Evolutionary conservation across 106 monocot genomes (phyloP), one percentile per base, ranked within the genome.

Genomic region (Dactylorhiza incarnata): DNA sequence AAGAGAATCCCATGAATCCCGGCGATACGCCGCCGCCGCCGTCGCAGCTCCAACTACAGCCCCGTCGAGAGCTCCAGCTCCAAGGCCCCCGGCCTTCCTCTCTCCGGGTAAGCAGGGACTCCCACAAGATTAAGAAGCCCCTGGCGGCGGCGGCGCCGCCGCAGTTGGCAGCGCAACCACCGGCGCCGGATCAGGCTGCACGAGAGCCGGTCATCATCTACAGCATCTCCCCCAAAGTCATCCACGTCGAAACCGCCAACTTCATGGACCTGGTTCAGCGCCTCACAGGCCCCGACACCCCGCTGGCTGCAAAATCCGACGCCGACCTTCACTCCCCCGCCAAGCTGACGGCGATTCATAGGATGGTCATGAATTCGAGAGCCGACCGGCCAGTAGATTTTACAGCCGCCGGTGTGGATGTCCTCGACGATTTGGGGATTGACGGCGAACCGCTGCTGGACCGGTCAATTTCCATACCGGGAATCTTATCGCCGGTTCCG

Each of bases 51-150:
- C 10, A 54, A 15, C 75, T 70, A 5, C 75, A 74, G 4, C 79
- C 79, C 4, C 48, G 67, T 12, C 77, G 85, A 53, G 71, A 72
- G 72, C 48, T 72, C 72, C 74, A 82, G 68, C 78, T 88, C 45
- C 87, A 88, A 73, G 90, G 90, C 2, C 90, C 87, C 26, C 82
- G 90, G 7, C 90, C 90, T 2, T 13, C 82, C 6, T 87, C 87
- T 25, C 90, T 90, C 75, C 75, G 66, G 19, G 80, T 88, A 22
- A 71, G 50, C 56, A 88, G 80, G 44, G 85, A 83, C 15, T 85
- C 88, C 47, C 59, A 80, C 82, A 87, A 84, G 76, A 88, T 88
- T 79, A 80, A 63, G 50, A 88, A 88, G 63, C 19, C n/a, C 20
- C 51, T 17, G 20, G 17, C 23, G 37, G n/a, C 45, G 13, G 49